These are phyloP conservation scores for Saxophila tyrrhenica DNA, from an alignment of 495 filamentous ascomycete genomes.

Conservation along the genomic window DNA sequence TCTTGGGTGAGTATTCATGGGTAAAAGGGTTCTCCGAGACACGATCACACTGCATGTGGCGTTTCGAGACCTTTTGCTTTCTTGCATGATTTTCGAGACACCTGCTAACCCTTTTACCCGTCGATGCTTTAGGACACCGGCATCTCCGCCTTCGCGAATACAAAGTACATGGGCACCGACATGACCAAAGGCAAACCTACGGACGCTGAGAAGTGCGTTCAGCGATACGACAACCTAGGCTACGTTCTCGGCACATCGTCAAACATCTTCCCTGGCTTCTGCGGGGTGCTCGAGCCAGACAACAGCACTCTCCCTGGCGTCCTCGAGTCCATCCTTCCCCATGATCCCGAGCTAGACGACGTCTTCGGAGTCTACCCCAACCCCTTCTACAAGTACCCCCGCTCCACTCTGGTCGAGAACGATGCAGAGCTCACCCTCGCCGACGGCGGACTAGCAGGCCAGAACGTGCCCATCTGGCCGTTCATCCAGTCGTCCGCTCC, in stretches of 20 bases:
- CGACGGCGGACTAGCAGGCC: constrained; percentile 35
- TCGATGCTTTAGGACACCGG: too few relatives aligned
- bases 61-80: too few relatives aligned
- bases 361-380: constrained; percentile 34
- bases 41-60: too few relatives aligned
- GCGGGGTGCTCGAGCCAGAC: constrained; percentile 15
- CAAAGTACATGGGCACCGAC: constrained; percentile 35
- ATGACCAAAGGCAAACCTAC: constrained; percentile 28
- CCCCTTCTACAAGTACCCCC: constrained; percentile 33
- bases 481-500: constrained; percentile 31
- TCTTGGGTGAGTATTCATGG: too few relatives aligned
- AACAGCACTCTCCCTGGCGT: constrained; percentile 2
- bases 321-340: constrained; percentile 11
- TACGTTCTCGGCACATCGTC: constrained; percentile 38
- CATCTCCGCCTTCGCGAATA: constrained; percentile 34
- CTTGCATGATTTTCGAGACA: too few relatives aligned
- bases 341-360: constrained; percentile 21
- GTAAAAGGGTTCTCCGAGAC: too few relatives aligned
- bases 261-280: constrained; percentile 31
- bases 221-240: constrained; percentile 40
- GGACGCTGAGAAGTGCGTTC: constrained; percentile 26
- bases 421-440: constrained; percentile 29
- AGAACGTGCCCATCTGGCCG: constrained; percentile 39
- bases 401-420: constrained; percentile 23
- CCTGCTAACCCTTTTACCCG: too few relatives aligned